Conservation (phyloP, 192 early-diverging fungal species). For the Coemansia sp. region DNA sequence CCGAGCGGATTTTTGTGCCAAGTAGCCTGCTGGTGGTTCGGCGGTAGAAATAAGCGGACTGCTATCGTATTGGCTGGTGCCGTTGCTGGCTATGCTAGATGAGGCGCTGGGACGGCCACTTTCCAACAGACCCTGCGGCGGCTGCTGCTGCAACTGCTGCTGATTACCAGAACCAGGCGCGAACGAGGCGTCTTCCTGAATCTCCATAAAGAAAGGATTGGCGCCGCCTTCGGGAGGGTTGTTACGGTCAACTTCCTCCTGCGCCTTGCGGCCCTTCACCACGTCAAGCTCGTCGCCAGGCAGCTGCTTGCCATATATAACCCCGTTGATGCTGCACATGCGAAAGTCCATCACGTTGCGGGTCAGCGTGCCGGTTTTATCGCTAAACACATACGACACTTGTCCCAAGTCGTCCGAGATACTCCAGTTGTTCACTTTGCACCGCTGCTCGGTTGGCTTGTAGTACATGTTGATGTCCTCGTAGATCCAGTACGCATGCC, state of each 20-base stretch:
- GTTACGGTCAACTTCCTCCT: conserved; percentile 57
- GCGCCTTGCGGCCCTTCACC: conserved; percentile 44
- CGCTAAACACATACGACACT: conserved; percentile 94
- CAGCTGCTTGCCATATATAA: conserved; percentile 77
- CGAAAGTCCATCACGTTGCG: conserved; percentile 96
- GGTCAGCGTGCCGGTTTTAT: conserved; percentile 96
- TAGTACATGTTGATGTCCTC: conserved; percentile 86
- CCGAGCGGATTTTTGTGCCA: too few species aligned
- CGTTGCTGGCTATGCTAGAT: conserved; percentile 31
- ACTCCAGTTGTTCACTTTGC: conserved; percentile 69
- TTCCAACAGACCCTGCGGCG: too few species aligned
- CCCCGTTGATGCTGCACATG: conserved; percentile 85
- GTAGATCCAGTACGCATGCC: conserved; percentile 85
- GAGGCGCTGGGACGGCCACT: conserved; percentile 28
- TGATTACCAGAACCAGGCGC: too few species aligned
- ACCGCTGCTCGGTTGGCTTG: conserved; percentile 34
- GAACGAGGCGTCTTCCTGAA: conserved; percentile 28
- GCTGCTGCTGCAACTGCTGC: too few species aligned
- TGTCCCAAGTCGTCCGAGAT: conserved; percentile 94
- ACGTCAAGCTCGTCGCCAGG: conserved; percentile 69
- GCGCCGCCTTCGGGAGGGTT: conserved; percentile 47
- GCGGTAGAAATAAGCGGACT: conserved; percentile 44
- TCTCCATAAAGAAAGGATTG: conserved; percentile 40
- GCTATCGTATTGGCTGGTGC: conserved; percentile 46
- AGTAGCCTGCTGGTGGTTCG: conserved; percentile 5